A percentile compares a stretch with the other conserved stretches of the same genome.
Evolutionary conservation across 768 basidiomycete species (phyloP).

Genomic region (Tubosaeta sp.): DNA sequence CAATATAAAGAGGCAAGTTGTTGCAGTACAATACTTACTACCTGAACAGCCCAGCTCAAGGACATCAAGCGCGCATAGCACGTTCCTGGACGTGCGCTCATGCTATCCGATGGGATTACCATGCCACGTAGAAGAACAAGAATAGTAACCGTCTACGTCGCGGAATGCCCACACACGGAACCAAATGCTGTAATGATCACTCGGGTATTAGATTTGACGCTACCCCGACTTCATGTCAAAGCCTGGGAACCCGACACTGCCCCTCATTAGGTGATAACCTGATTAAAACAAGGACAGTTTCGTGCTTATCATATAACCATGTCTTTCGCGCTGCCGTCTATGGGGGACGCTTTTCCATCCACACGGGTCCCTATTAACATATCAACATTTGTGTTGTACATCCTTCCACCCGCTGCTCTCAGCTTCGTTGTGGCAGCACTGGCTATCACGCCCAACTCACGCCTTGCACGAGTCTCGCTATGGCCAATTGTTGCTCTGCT

Average conservation of each 20-base stretch:
- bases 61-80: too few species aligned
- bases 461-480: slow-evolving; percentile 40
- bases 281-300: not conserved
- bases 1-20: too few species aligned
- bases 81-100: too few species aligned
- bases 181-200: too few species aligned
- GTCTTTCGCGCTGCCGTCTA: slow-evolving; percentile 16
- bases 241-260: not conserved
- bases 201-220: too few species aligned
- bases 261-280: not conserved
- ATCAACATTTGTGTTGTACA: not conserved
- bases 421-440: not conserved
- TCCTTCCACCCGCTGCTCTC: not conserved
- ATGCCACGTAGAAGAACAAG: too few species aligned
- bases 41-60: too few species aligned
- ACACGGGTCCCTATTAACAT: not conserved
- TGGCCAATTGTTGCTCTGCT: slow-evolving; percentile 43
- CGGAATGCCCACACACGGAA: too few species aligned
- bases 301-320: not conserved
- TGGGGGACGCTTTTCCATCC: not conserved
- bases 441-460: not conserved
- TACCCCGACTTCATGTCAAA: too few species aligned
- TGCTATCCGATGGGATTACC: too few species aligned
- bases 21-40: too few species aligned
- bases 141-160: too few species aligned